Base-by-base conservation (phyloP, 495 filamentous ascomycete species). In the Eremomyces bilateralis region DNA sequence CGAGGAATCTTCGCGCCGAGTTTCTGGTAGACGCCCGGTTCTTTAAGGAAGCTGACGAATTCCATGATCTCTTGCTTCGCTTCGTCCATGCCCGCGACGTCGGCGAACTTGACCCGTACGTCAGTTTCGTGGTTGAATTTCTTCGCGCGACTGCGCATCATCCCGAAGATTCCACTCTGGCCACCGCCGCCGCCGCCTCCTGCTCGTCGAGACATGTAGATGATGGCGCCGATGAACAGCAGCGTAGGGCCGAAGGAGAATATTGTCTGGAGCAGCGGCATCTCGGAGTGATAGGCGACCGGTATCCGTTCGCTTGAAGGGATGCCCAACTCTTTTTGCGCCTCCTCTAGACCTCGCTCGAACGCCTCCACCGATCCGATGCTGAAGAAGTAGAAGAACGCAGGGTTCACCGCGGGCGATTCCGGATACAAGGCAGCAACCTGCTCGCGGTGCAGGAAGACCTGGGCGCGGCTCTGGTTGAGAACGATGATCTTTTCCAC, bases 51-150 rank as follows among this genome's bases (percentile, higher is more conserved):
- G 49, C 74, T 80, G 43, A 97, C 88, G 37, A 97, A 97, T 54
- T 97, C 88, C 85, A 95, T 95, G 44, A 97, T 97, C 55, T 97
- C 88, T 24, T 69, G 58, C 66, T 97, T 97, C 20, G 88, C 88
- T 58, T 97, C 88, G 53, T 97, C 88, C 83, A 94, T 88, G 47
- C 88, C 88, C 16, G 88, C 88, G 28, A 97, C 88, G 53, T 97
- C 88, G 35, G 82, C 65, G 53, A 97, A 97, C 54, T 91, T 93
- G 53, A 82, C 80, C 57, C 85, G 92, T 60, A 97, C 66, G 42
- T 90, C 79, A 2, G 80, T 76, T 59, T 95, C 90, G 38, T 94
- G 84, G 53, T 93, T 95, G 60, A 95, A 97, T 37, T 74, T 74
- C 60, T 91, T 95, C 22, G 88, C 88, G 38, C 79, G 74, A 52